Evolutionary conservation across 192 early-diverging fungal genomes (phyloP).

Genomic region (Lobulomyces angularis): DNA sequence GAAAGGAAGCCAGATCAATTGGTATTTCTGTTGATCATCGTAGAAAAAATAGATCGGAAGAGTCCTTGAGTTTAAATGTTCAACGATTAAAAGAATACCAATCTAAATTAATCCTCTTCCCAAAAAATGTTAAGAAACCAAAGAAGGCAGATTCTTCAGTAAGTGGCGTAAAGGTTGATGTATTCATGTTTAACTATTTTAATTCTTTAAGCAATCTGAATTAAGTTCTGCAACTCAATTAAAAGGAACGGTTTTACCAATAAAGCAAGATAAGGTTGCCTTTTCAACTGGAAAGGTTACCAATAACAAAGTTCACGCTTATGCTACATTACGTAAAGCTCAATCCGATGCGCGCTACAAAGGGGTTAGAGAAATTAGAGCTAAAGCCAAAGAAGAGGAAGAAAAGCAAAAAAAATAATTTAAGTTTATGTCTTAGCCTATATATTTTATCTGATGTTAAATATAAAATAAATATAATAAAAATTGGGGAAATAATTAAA

Average conservation of each 20-base stretch:
- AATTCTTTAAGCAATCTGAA: conserved; percentile 36
- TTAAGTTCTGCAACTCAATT: conserved; percentile 51
- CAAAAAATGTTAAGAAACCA: conserved; percentile 80
- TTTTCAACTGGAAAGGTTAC: conserved; percentile 18
- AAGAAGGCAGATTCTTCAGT: conserved; percentile 62
- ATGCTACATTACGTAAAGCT: conserved; percentile 64
- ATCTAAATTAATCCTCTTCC: conserved; percentile 92
- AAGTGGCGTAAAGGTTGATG: conserved; percentile 10
- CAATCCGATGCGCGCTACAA: conserved; percentile 59
- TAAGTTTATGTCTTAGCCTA: no score
- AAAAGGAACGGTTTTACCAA: conserved; percentile 50
- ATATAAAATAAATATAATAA: no score
- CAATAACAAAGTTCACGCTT: conserved; percentile 37
- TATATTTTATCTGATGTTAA: no score
- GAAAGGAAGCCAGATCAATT: conserved; percentile 86
- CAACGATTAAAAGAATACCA: conserved; percentile 89
- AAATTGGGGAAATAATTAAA: no score
- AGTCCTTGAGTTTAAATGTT: conserved; percentile 86
- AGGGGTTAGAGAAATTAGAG: conserved; percentile 66
- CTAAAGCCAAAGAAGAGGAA: conserved; percentile 69
- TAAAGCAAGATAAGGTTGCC: conserved; percentile 36
- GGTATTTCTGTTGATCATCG: conserved; percentile 96
- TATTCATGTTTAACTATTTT: no score
- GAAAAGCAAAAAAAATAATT: conserved; percentile 72
- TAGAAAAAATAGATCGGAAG: conserved; percentile 87